phyloP scores from a whole-genome alignment of 2,329 filamentous ascomycete genomes.

The Claviceps capensis region DNA sequence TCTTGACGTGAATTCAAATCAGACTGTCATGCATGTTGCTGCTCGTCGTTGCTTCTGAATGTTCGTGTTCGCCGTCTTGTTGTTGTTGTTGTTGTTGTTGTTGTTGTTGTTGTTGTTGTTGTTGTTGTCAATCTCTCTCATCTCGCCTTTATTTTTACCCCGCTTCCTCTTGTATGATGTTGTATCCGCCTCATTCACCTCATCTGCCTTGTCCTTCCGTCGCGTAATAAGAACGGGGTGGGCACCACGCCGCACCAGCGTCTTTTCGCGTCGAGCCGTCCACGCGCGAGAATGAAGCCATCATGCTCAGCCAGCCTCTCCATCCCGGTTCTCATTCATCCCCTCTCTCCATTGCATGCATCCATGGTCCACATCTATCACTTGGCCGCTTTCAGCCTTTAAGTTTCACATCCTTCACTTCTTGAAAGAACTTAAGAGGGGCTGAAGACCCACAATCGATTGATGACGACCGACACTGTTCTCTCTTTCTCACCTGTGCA shows the following conservation, averaged over 20 bases:
- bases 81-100: neutral
- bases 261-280: conserved; percentile 5
- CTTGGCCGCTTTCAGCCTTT: too few relatives aligned
- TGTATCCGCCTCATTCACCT: neutral
- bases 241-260: too few relatives aligned
- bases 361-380: neutral
- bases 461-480: neutral
- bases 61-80: too few relatives aligned
- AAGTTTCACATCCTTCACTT: too few relatives aligned
- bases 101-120: neutral
- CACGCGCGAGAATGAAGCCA: conserved; percentile 1
- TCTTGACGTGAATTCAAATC: too few relatives aligned
- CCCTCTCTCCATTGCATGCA: neutral
- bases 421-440: neutral
- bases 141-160: neutral
- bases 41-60: too few relatives aligned
- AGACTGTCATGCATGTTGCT: too few relatives aligned
- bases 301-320: conserved; percentile 1
- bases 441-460: neutral
- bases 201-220: neutral
- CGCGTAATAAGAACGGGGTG: neutral
- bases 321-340: neutral
- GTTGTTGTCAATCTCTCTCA: neutral
- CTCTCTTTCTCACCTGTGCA: neutral
- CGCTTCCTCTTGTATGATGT: too few relatives aligned